Conservation (phyloP, 306 rosid species). For the Quercus berberidifolia region DNA sequence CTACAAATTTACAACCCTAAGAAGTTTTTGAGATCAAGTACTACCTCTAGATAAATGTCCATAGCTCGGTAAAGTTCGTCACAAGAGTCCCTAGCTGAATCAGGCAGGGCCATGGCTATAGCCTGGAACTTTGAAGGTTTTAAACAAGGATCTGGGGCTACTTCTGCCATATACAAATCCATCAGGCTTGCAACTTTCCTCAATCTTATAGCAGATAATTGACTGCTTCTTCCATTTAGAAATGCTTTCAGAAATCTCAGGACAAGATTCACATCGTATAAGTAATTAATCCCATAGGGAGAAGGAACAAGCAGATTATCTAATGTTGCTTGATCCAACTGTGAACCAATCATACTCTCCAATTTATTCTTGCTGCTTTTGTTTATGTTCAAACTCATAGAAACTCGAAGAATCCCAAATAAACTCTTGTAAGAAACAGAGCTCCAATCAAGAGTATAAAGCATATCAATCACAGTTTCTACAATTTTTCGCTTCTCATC, state of each 20-base stretch:
- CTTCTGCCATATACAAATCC: constrained; percentile 87
- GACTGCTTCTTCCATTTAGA: constrained; percentile 24
- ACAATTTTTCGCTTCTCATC: constrained; percentile 49
- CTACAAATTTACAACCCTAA: constrained; percentile 1
- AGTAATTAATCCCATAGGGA: constrained; percentile 54
- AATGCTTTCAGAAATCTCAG: constrained; percentile 71
- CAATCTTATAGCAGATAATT: constrained; percentile 34
- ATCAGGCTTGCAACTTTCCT: constrained; percentile 62
- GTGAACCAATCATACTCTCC: constrained; percentile 81
- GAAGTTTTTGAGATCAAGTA: not conserved
- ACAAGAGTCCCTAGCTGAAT: constrained; percentile 74
- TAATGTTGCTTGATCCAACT: constrained; percentile 73
- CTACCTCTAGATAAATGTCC: constrained; percentile 90
- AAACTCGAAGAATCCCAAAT: constrained; percentile 64
- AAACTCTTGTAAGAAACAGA: constrained; percentile 66
- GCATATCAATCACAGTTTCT: constrained; percentile 65
- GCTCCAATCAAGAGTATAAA: constrained; percentile 41
- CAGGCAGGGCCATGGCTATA: constrained; percentile 64
- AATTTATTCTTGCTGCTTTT: constrained; percentile 62
- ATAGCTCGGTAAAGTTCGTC: constrained; percentile 78
- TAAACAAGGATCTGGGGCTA: constrained; percentile 91
- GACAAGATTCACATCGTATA: constrained; percentile 86
- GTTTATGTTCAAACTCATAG: constrained; percentile 50
- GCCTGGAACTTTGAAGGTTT: constrained; percentile 72
- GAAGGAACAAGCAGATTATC: constrained; percentile 93